Conservation (phyloP, 495 filamentous ascomycete species). For the Daldinia grandis region DNA sequence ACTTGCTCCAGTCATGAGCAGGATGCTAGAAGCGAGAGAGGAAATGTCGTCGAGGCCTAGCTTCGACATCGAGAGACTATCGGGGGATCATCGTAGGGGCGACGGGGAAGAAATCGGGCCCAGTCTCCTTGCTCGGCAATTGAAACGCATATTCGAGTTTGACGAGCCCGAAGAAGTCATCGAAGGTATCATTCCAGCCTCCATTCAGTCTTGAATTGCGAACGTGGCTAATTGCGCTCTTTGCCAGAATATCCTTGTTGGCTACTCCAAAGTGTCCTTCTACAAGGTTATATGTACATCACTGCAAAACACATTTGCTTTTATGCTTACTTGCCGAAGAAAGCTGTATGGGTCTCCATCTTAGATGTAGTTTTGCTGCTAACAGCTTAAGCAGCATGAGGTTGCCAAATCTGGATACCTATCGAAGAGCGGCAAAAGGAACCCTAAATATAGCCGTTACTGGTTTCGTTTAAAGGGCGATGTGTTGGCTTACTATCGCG, state of each 20-base stretch:
- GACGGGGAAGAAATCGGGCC: slow-evolving; percentile 50
- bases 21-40: slow-evolving; percentile 83
- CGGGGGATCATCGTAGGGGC: slow-evolving; percentile 48
- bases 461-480: slow-evolving; percentile 98
- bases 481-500: slow-evolving; percentile 90
- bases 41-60: slow-evolving; percentile 65
- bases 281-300: slow-evolving; percentile 97
- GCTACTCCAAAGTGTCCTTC: slow-evolving; percentile 87
- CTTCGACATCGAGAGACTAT: slow-evolving; percentile 58
- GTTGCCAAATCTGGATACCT: slow-evolving; percentile 89
- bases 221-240: slow-evolving; percentile 2
- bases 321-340: slow-evolving; percentile 94
- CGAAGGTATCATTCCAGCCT: slow-evolving; percentile 60
- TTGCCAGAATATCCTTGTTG: slow-evolving; percentile 89
- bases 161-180: slow-evolving; percentile 84
- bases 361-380: slow-evolving; percentile 31
- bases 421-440: slow-evolving; percentile 86
- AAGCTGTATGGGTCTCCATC: slow-evolving; percentile 64
- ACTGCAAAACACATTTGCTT: slow-evolving; percentile 94
- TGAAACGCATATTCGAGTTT: slow-evolving; percentile 92
- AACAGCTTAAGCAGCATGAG: slow-evolving; percentile 62
- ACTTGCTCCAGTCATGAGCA: slow-evolving; percentile 77
- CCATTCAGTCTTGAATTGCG: not conserved
- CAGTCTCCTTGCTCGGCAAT: slow-evolving; percentile 66
- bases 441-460: slow-evolving; percentile 89